phyloP scores from a whole-genome alignment of 495 filamentous ascomycete species.

The Trichodelitschia bisporula region DNA sequence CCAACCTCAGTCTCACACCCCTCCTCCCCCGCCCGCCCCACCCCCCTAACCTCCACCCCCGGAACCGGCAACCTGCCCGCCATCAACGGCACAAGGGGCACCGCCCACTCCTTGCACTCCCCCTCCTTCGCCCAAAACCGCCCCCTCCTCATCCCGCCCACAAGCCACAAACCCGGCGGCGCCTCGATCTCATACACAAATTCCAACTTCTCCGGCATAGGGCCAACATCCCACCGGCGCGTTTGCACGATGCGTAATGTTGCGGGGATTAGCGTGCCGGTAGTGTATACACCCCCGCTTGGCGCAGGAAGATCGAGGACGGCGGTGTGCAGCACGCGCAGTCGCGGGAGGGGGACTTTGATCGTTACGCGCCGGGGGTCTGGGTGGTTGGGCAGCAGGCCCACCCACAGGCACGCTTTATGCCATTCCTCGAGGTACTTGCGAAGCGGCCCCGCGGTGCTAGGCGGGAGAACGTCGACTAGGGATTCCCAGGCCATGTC shows the following conservation, averaged over 20 bases:
- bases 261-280: no score
- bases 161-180: constrained; percentile 51
- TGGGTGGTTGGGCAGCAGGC: constrained; percentile 2
- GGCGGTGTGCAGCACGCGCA: constrained; percentile 65
- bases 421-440: constrained; percentile 16
- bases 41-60: constrained; percentile 44
- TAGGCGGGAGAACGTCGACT: constrained; percentile 9
- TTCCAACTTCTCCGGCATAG: no score
- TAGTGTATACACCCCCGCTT: constrained; percentile 37
- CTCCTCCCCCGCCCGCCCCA: no score
- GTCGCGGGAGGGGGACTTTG: constrained; percentile 64
- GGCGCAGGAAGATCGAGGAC: constrained; percentile 22
- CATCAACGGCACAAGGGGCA: constrained; percentile 57
- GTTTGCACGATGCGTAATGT: constrained; percentile 54
- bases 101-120: constrained; percentile 24
- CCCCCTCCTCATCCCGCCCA: constrained; percentile 56
- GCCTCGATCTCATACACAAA: constrained; percentile 71
- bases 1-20: no score
- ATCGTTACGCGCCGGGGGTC: constrained; percentile 27
- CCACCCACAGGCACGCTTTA: constrained; percentile 4
- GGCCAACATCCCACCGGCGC: constrained; percentile 36
- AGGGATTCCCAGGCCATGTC: constrained; percentile 14
- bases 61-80: constrained; percentile 57
- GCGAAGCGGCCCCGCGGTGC: constrained; percentile 5
- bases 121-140: constrained; percentile 40